phyloP scores from a whole-genome alignment of 1,284 basidiomycete genomes.

The Moniliophthora roreri region DNA sequence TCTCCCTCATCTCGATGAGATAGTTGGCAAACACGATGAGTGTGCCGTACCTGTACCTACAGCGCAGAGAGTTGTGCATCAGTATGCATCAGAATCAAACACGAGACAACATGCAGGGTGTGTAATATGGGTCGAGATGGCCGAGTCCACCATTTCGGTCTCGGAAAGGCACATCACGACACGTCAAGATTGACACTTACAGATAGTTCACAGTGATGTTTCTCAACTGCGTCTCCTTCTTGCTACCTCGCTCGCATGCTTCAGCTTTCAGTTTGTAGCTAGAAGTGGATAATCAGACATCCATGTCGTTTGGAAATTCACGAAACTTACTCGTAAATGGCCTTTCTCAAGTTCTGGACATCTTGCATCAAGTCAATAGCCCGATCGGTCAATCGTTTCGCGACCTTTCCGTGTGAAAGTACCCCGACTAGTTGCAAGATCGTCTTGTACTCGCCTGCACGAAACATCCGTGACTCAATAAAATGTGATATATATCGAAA shows the following conservation, averaged over 20 bases:
- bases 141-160: too few relatives aligned
- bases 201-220: slow-evolving; percentile 84
- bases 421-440: slow-evolving; percentile 94
- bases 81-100: slow-evolving; percentile 9
- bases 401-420: slow-evolving; percentile 84
- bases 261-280: slow-evolving; percentile 93
- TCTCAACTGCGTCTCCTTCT: slow-evolving; percentile 74
- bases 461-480: slow-evolving; percentile 1
- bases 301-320: not conserved
- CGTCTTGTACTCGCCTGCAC: slow-evolving; percentile 91
- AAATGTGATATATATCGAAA: not conserved
- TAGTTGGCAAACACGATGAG: slow-evolving; percentile 97
- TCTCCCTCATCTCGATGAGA: slow-evolving; percentile 76
- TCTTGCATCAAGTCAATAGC: slow-evolving; percentile 92
- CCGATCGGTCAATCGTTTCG: slow-evolving; percentile 90
- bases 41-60: slow-evolving; percentile 83
- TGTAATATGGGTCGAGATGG: not conserved
- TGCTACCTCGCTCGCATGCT: slow-evolving; percentile 75
- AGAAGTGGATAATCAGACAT: slow-evolving; percentile 10
- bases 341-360: slow-evolving; percentile 91
- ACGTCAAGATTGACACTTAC: slow-evolving; percentile 40
- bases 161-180: not conserved
- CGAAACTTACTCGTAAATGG: slow-evolving; percentile 80
- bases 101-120: not conserved
- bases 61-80: slow-evolving; percentile 2